Base-by-base conservation (phyloP, 1,284 basidiomycete species). In the Malassezia japonica region DNA sequence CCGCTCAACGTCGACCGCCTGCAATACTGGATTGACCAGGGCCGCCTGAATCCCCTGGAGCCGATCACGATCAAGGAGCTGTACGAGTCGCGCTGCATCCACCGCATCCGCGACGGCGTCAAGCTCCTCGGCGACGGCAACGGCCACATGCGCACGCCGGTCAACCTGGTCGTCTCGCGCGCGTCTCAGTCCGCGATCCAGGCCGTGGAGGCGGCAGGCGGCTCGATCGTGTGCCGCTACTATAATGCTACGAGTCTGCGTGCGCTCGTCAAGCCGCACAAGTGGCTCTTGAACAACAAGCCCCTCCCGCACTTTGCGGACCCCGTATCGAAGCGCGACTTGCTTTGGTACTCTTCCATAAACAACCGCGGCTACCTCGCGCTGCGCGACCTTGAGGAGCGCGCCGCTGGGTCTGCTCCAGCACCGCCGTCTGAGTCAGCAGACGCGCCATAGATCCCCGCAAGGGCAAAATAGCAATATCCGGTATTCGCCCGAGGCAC, bases 41-140 rank as follows among this genome's bases (percentile, higher is more conserved):
- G 86, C 2, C 81, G 87, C 45, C 76, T 98, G 46, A 78, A 81
- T 15, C 83, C 87, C 5, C 80, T 83, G 24, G 79, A 82, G 23
- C 86, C 90, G 3, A 95, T 98, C 57, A 95, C 89, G 20, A 86
- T 89, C 45, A 81, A 81, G 25, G 85, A 92, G 60, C 77, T 98
- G 39, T 77, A 91, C 40, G 75, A 83, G 53, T 88, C 86, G 57
- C 85, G 89, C 6, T 88, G 89, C 65, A 77, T 96, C 15, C 89
- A 95, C 74, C 80, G 87, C 46, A 83, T 84, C 13, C 83, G 86
- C 61, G 84, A 89, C 38, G 92, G 92, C 6, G 81, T 98, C 50
- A 98, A 96, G 76, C 77, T 98, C 24, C 77, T 96, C 47, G 89
- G 86, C 57, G 82, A 85, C 81, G 84, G 85, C 29, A 78, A 81